These are phyloP conservation scores for Agroathelia rolfsii DNA, from an alignment of 1,284 basidiomycete genomes.

Conservation along the genomic window DNA sequence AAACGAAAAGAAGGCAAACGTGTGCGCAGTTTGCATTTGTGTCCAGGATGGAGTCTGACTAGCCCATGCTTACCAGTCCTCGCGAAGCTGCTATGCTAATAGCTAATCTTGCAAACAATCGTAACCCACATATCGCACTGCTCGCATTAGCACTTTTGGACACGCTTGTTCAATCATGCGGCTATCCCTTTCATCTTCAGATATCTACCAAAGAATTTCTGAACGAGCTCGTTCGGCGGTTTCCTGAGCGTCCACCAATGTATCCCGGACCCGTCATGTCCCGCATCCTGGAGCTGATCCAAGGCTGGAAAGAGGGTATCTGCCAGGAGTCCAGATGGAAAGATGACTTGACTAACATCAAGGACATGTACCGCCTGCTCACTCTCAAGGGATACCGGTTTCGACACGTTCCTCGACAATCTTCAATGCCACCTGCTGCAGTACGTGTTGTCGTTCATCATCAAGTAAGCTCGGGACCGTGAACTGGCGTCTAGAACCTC, in stretches of 20 bases:
- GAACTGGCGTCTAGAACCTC: constrained; percentile 47
- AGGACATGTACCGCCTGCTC: constrained; percentile 95
- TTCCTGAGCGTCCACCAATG: constrained; percentile 94
- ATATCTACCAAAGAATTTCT: constrained; percentile 98
- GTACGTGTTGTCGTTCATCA: constrained; percentile 24
- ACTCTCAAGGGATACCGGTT: constrained; percentile 97
- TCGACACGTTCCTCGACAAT: constrained; percentile 48
- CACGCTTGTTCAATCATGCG: constrained; percentile 90
- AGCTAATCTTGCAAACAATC: constrained; percentile 77
- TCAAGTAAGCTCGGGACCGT: constrained; percentile 9
- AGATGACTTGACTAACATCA: constrained; percentile 93
- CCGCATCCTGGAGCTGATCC: constrained; percentile 87
- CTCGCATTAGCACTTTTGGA: constrained; percentile 81
- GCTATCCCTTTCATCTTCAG: constrained; percentile 95
- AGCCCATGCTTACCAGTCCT: constrained; percentile 37
- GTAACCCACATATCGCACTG: constrained; percentile 84
- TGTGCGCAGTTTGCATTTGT: constrained; percentile 40
- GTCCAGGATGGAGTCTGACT: constrained; percentile 3
- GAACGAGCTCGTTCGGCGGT: constrained; percentile 95
- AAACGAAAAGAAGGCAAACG: constrained; percentile 95
- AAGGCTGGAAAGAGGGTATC: constrained; percentile 93
- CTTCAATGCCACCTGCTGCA: constrained; percentile 34
- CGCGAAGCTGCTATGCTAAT: constrained; percentile 83
- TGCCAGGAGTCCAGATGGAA: constrained; percentile 88
- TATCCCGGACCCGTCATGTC: constrained; percentile 94